Conservation (phyloP, 1,284 basidiomycete species). For the Bjerkandera adusta region DNA sequence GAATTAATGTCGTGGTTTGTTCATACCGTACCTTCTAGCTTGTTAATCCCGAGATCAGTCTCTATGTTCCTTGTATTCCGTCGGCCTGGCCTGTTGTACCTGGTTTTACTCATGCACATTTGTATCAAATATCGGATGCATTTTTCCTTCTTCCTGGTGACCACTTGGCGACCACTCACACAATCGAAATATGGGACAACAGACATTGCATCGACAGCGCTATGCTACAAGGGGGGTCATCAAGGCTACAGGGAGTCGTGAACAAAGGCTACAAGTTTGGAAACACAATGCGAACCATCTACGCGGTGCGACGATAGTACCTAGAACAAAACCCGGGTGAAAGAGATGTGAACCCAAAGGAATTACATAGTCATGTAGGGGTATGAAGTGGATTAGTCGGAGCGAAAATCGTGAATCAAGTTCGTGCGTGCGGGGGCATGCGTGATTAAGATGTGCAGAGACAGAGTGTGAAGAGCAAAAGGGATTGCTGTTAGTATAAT, state of each 20-base stretch:
- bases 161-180: not conserved
- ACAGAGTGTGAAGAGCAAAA: too few species aligned
- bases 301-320: not conserved
- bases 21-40: not conserved
- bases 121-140: not conserved
- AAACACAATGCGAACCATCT: not conserved
- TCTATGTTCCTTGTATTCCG: not conserved
- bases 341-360: not conserved
- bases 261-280: not conserved
- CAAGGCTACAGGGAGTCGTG: conserved; percentile 6
- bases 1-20: conserved; percentile 1
- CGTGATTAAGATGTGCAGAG: conserved; percentile 1
- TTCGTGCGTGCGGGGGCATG: too few species aligned
- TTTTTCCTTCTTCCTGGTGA: too few species aligned
- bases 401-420: too few species aligned
- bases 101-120: not conserved
- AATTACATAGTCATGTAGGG: not conserved
- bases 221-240: conserved; percentile 7
- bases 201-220: not conserved
- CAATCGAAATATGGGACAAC: not conserved
- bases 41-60: not conserved
- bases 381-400: not conserved
- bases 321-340: not conserved
- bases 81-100: not conserved
- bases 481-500: not conserved